phyloP scores from a whole-genome alignment of 1,284 basidiomycete genomes.

The Leccinum insolens region DNA sequence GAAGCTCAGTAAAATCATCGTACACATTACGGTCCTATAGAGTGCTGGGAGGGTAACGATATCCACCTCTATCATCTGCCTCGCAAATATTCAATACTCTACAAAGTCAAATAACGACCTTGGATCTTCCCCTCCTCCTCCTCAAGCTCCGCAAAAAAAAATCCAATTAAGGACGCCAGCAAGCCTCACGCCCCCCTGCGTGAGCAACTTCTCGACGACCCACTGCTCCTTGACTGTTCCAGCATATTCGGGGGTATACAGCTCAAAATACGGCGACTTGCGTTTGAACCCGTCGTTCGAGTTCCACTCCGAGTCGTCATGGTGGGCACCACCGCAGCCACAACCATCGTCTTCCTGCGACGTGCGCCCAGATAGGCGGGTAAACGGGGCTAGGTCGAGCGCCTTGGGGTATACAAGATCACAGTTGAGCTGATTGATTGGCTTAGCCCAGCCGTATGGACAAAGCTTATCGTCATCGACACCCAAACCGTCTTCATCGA shows the following conservation, averaged over 20 bases:
- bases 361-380: slow-evolving; percentile 7
- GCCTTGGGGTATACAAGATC: slow-evolving; percentile 76
- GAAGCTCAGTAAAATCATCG: neutral
- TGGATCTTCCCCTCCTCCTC: slow-evolving; percentile 2
- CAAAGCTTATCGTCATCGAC: slow-evolving; percentile 71
- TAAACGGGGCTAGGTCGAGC: slow-evolving; percentile 50
- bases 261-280: slow-evolving; percentile 57
- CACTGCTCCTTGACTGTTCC: slow-evolving; percentile 68
- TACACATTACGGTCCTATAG: neutral
- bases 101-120: neutral
- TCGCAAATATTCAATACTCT: no score
- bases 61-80: neutral
- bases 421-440: slow-evolving; percentile 79
- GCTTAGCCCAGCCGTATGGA: slow-evolving; percentile 75
- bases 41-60: neutral
- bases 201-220: slow-evolving; percentile 80
- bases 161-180: slow-evolving; percentile 80
- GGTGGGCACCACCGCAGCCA: neutral
- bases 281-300: slow-evolving; percentile 4
- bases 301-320: slow-evolving; percentile 16
- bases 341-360: neutral
- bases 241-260: slow-evolving; percentile 85
- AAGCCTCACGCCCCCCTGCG: slow-evolving; percentile 80
- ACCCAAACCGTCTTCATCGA: slow-evolving; percentile 22
- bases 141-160: slow-evolving; percentile 42